Evolutionary conservation across 768 basidiomycete species (phyloP).

Genomic region (Suillus bovinus): DNA sequence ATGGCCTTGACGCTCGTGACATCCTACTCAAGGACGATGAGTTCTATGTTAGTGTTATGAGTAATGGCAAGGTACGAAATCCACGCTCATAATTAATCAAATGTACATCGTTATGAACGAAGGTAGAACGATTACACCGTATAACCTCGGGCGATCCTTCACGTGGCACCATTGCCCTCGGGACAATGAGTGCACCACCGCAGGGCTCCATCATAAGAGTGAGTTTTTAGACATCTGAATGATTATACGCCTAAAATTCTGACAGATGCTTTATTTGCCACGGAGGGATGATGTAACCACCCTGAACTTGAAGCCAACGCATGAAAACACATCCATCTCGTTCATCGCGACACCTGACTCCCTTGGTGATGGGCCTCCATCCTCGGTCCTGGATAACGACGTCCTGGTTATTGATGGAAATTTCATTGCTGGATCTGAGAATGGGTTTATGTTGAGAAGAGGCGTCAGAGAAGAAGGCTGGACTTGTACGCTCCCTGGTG

Average conservation of each 20-base stretch:
- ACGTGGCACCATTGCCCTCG: constrained; percentile 65
- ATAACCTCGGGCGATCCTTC: constrained; percentile 75
- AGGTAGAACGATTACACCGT: constrained; percentile 42
- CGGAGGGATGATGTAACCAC: constrained; percentile 14
- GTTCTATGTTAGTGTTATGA: constrained; percentile 53
- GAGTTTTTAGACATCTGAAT: constrained; percentile 21
- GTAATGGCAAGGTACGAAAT: constrained; percentile 16
- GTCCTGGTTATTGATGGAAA: constrained; percentile 12
- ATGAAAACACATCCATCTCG: constrained; percentile 17
- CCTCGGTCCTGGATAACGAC: constrained; percentile 21
- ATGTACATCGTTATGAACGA: neutral
- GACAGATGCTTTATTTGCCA: constrained; percentile 46
- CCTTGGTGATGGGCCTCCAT: neutral
- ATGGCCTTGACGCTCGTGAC: constrained; percentile 28
- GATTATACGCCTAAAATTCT: constrained; percentile 2
- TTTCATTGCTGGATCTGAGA: constrained; percentile 56
- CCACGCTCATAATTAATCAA: neutral
- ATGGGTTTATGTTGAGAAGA: constrained; percentile 46
- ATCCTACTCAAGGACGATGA: constrained; percentile 50
- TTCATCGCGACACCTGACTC: constrained; percentile 26
- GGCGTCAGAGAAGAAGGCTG: constrained; percentile 26
- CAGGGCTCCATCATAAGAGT: constrained; percentile 54
- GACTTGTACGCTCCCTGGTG: constrained; percentile 45
- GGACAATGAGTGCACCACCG: constrained; percentile 49
- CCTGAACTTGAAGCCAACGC: constrained; percentile 10